phyloP scores from a whole-genome alignment of 805 yeast species.

The Ogataea naganishii region DNA sequence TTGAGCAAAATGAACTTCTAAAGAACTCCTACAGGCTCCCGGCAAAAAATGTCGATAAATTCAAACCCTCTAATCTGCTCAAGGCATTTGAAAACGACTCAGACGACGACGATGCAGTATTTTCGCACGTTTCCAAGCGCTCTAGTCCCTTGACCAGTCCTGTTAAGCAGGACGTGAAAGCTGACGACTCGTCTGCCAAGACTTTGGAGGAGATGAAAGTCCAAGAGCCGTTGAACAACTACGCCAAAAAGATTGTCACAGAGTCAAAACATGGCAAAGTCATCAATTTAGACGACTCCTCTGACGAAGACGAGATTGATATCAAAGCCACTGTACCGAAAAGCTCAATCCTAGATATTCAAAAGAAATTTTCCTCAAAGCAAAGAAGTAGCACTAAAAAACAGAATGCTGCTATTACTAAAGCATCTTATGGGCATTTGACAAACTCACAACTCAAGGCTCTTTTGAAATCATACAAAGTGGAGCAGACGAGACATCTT shows the following conservation, averaged over 20 bases:
- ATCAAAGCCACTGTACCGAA: neutral
- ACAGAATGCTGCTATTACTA: constrained; percentile 2
- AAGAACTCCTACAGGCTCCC: constrained; percentile 7
- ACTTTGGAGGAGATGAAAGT: neutral
- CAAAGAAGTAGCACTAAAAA: constrained; percentile 6
- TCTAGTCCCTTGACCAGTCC: constrained; percentile 3
- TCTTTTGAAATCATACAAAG: constrained; percentile 8
- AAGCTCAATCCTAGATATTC: neutral
- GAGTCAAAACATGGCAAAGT: neutral
- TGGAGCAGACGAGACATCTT: constrained; percentile 9
- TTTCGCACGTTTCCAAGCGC: constrained; percentile 6
- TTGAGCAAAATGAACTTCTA: constrained; percentile 11
- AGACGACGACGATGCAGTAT: constrained; percentile 10
- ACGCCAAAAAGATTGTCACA: too few relatives aligned
- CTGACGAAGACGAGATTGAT: neutral
- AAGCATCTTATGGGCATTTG: constrained; percentile 1
- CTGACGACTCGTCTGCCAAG: neutral
- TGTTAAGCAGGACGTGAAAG: neutral
- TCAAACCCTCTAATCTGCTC: constrained; percentile 13
- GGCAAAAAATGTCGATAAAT: constrained; percentile 13
- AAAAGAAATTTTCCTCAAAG: constrained; percentile 4
- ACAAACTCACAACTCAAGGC: constrained; percentile 6
- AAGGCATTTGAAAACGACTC: constrained; percentile 12
- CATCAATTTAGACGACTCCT: neutral
- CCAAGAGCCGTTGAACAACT: too few relatives aligned